Conservation (phyloP, 2,329 filamentous ascomycete species). For the Alternaria brassicae region DNA sequence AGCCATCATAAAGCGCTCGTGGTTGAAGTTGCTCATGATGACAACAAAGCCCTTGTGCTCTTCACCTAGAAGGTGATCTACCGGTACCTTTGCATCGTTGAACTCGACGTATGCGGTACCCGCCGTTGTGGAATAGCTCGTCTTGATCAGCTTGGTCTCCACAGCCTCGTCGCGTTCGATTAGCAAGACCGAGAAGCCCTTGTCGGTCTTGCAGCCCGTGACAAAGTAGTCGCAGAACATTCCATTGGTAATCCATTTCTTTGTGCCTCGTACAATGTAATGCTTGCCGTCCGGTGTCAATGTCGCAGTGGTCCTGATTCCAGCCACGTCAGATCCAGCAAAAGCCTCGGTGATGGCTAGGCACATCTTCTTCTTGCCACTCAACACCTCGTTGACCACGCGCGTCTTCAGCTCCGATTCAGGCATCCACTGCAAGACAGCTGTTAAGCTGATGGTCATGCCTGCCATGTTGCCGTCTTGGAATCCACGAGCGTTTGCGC, state of each 20-base stretch:
- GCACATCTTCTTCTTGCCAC: conserved; percentile 86
- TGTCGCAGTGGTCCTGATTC: conserved; percentile 75
- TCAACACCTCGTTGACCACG: conserved; percentile 75
- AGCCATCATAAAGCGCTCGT: conserved; percentile 80
- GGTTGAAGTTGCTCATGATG: conserved; percentile 88
- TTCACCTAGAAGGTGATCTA: conserved; percentile 76
- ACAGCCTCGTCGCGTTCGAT: conserved; percentile 77
- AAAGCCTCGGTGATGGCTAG: conserved; percentile 89
- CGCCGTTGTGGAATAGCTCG: conserved; percentile 78
- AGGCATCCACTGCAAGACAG: conserved; percentile 78
- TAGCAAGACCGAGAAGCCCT: conserved; percentile 78
- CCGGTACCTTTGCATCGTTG: conserved; percentile 86
- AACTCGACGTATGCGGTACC: conserved; percentile 83
- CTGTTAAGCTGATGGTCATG: conserved; percentile 82
- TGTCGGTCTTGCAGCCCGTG: conserved; percentile 77
- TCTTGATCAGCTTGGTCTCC: conserved; percentile 80
- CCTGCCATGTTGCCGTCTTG: conserved; percentile 87
- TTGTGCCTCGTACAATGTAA: conserved; percentile 72
- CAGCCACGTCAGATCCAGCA: conserved; percentile 82
- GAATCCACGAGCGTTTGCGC: conserved; percentile 78
- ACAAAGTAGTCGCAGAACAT: conserved; percentile 85
- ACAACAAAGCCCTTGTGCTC: conserved; percentile 88
- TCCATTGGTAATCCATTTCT: conserved; percentile 89
- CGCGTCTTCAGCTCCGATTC: conserved; percentile 70
- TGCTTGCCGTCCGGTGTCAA: conserved; percentile 50